Evolutionary conservation across 78 protist species (phyloP).

Genomic region (Dictyostelium firmibasis): DNA sequence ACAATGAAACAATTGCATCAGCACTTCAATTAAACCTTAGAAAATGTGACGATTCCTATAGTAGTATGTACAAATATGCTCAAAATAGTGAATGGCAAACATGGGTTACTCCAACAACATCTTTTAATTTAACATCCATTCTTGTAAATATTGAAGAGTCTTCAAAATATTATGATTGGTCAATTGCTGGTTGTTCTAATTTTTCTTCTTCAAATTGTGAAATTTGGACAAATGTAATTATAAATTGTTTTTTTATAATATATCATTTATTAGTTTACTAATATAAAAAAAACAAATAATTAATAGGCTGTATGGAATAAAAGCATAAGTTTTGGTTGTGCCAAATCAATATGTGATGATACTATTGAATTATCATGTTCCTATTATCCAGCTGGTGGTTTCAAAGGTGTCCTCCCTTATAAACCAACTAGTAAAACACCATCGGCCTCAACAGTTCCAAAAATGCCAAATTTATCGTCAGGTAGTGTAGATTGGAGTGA

Average conservation of each 20-base stretch:
- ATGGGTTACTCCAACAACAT: background rate
- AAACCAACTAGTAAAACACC: background rate
- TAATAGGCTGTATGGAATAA: background rate
- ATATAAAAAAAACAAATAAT: no score
- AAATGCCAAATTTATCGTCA: background rate
- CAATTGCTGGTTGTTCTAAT: background rate
- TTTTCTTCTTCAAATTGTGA: background rate
- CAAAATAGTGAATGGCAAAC: conserved; percentile 1
- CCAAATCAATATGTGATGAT: background rate
- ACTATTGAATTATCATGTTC: background rate
- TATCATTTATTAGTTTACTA: no score
- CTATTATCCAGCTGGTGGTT: background rate
- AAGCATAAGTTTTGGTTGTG: conserved; percentile 6
- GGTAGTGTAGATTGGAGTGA: conserved; percentile 68
- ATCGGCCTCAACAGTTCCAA: background rate
- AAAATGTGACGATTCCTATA: background rate
- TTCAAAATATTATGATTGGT: conserved; percentile 6
- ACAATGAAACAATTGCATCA: background rate
- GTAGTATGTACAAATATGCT: background rate
- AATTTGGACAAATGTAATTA: background rate
- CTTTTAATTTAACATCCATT: conserved; percentile 2
- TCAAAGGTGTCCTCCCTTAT: background rate
- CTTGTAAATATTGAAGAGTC: background rate
- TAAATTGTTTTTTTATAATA: background rate
- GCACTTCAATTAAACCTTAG: background rate